Conservation (phyloP, 148 eudicot genomes). For the Pouteria glomerata region DNA sequence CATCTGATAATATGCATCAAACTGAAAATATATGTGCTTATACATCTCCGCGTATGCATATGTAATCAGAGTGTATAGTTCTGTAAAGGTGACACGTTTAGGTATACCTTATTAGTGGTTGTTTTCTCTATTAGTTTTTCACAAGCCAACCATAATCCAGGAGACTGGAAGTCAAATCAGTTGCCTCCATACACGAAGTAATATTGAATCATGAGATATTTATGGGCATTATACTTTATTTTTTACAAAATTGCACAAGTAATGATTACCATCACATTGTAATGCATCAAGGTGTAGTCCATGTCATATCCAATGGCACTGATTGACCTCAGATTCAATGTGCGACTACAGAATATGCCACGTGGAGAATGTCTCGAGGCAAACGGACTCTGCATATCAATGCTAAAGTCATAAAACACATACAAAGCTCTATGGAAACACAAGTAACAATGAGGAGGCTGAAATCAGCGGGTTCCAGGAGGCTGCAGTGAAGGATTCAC, state of each 20-base stretch:
- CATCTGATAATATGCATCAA: neutral
- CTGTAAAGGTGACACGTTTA: neutral
- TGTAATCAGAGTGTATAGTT: neutral
- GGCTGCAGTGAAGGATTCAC: too few species aligned
- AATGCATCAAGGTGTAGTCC: conserved; percentile 98
- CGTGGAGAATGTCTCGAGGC: conserved; percentile 76
- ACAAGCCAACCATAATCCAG: neutral
- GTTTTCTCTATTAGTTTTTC: neutral
- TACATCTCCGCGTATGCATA: neutral
- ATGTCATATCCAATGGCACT: conserved; percentile 98
- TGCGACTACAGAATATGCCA: conserved; percentile 93
- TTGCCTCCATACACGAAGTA: neutral
- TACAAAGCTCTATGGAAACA: too few species aligned
- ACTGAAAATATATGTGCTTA: neutral
- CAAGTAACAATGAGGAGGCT: too few species aligned
- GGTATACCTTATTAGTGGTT: neutral
- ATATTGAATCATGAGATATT: neutral
- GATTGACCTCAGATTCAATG: conserved; percentile 85
- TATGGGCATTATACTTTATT: neutral
- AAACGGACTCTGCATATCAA: conserved; percentile 63
- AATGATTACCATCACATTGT: conserved; percentile 73
- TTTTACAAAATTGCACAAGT: neutral
- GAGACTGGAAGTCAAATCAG: neutral
- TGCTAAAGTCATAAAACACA: conserved; percentile 5
- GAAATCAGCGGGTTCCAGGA: too few species aligned